Conservation (phyloP, 768 basidiomycete genomes). For the Mycena polygramma region DNA sequence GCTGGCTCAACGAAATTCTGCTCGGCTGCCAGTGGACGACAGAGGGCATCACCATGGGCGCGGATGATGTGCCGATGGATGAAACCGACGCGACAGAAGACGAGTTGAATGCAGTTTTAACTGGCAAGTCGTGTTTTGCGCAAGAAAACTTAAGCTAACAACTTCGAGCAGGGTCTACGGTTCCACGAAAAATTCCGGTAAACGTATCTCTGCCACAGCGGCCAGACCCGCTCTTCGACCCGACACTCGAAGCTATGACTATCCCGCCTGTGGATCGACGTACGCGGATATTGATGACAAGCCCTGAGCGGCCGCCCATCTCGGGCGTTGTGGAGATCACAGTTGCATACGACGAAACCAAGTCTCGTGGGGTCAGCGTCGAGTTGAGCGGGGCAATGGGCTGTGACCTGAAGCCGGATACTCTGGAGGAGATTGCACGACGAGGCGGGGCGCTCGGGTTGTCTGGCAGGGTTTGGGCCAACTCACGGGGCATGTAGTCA, state of each 20-base stretch:
- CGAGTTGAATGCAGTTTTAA: constrained; percentile 74
- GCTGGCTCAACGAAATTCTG: constrained; percentile 86
- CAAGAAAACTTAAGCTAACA: constrained; percentile 11
- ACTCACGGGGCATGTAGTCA: constrained; percentile 45
- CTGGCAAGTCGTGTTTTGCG: constrained; percentile 55
- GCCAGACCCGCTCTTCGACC: constrained; percentile 59
- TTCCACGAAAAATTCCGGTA: constrained; percentile 77
- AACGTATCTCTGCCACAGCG: constrained; percentile 71
- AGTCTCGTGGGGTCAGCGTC: constrained; percentile 67
- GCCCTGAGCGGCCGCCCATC: constrained; percentile 74
- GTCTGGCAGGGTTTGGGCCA: constrained; percentile 75
- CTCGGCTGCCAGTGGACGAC: constrained; percentile 71
- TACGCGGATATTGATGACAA: constrained; percentile 73
- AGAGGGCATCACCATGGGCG: constrained; percentile 56
- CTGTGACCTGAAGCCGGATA: constrained; percentile 63
- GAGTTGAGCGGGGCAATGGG: constrained; percentile 73
- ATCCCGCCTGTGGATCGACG: constrained; percentile 54
- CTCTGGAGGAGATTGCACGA: constrained; percentile 78
- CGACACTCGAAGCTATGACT: constrained; percentile 52
- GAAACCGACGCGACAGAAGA: constrained; percentile 61
- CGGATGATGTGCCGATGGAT: constrained; percentile 43
- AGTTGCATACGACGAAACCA: constrained; percentile 70
- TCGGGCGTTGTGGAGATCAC: constrained; percentile 75
- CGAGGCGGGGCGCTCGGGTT: constrained; percentile 80
- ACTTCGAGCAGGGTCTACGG: constrained; percentile 58